A percentile compares a stretch with the other conserved stretches of the same genome.
Evolutionary conservation across 192 early-diverging fungal species (phyloP).

Genomic region (Mycoemilia scoparia): DNA sequence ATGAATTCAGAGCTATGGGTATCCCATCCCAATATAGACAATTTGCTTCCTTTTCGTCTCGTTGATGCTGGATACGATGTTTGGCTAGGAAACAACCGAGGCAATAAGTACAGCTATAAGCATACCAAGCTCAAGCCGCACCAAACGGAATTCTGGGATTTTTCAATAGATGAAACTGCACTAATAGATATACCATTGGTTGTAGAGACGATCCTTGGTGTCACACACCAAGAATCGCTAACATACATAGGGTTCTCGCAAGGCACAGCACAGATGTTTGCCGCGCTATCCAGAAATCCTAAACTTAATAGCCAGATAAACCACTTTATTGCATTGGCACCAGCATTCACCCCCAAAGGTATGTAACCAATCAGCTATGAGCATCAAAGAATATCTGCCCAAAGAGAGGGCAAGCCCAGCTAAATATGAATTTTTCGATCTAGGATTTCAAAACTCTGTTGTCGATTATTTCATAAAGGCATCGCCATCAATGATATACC

Average conservation of each 20-base stretch:
- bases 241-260: slow-evolving; percentile 96
- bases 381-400: no score
- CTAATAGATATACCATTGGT: slow-evolving; percentile 70
- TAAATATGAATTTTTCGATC: no score
- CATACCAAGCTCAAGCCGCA: slow-evolving; percentile 45
- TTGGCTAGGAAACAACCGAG: slow-evolving; percentile 87
- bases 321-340: slow-evolving; percentile 79
- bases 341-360: slow-evolving; percentile 69
- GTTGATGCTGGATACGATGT: slow-evolving; percentile 87
- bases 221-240: slow-evolving; percentile 58
- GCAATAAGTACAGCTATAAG: slow-evolving; percentile 86
- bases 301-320: slow-evolving; percentile 67
- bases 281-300: slow-evolving; percentile 62
- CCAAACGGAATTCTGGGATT: slow-evolving; percentile 76
- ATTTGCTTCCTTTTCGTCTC: slow-evolving; percentile 63
- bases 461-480: slow-evolving; percentile 69
- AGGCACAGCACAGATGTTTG: slow-evolving; percentile 78
- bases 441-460: slow-evolving; percentile 56
- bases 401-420: no score
- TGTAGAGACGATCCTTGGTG: slow-evolving; percentile 70
- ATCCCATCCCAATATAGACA: slow-evolving; percentile 55
- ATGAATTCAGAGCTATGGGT: slow-evolving; percentile 90
- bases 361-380: no score
- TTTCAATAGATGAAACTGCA: slow-evolving; percentile 82
- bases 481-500: slow-evolving; percentile 69